Conservation (phyloP, 2,329 filamentous ascomycete genomes). For the Coleophoma crateriformis region DNA sequence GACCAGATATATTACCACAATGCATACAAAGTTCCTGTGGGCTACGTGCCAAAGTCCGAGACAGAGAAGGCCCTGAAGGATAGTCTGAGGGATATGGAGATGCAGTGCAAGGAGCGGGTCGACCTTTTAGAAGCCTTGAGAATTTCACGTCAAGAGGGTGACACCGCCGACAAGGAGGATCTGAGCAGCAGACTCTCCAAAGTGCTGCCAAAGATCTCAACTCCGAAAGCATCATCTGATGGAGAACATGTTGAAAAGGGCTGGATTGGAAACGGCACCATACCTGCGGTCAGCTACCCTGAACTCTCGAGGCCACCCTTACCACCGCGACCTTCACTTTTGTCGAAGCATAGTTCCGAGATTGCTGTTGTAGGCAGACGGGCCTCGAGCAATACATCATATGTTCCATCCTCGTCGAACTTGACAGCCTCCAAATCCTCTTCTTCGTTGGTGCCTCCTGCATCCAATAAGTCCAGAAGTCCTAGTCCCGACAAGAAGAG, state of each 20-base stretch:
- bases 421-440: constrained; percentile 9
- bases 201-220: constrained; percentile 20
- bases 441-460: constrained; percentile 15
- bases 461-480: constrained; percentile 36
- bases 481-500: constrained; percentile 52
- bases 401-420: constrained; percentile 11
- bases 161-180: constrained; percentile 15
- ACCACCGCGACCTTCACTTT: constrained; percentile 46
- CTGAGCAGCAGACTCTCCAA: constrained; percentile 23
- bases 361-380: constrained; percentile 31
- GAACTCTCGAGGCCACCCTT: constrained; percentile 65
- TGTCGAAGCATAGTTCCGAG: constrained; percentile 44
- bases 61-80: constrained; percentile 80
- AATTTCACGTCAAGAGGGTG: constrained; percentile 49
- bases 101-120: constrained; percentile 90
- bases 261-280: constrained; percentile 75
- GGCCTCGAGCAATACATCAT: constrained; percentile 5
- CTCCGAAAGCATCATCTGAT: constrained; percentile 15
- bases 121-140: constrained; percentile 80
- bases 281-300: constrained; percentile 73
- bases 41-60: constrained; percentile 67
- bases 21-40: constrained; percentile 65
- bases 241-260: constrained; percentile 32
- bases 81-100: constrained; percentile 74
- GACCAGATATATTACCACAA: constrained; percentile 86